These are phyloP conservation scores for Acer saccharum DNA, from an alignment of 345 rosid species.

Conservation along the genomic window DNA sequence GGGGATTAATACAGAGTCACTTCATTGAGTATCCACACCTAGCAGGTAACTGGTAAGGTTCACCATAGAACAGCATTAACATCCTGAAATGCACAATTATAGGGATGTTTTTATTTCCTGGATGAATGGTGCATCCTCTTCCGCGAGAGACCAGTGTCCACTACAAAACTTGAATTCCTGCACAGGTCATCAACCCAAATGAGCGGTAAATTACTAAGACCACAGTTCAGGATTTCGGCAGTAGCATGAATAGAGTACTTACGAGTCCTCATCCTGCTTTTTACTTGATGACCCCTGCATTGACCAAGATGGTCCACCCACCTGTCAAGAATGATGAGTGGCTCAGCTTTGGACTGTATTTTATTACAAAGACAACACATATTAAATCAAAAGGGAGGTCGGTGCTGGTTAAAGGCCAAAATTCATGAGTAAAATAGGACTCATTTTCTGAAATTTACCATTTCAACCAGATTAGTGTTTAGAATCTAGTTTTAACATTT, in stretches of 20 bases:
- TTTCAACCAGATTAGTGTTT: background rate
- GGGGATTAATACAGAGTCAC: conserved; percentile 13
- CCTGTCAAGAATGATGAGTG: conserved; percentile 42
- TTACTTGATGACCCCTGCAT: conserved; percentile 55
- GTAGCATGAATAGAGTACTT: conserved; percentile 26
- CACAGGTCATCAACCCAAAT: conserved; percentile 21
- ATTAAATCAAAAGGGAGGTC: background rate
- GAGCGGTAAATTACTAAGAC: background rate
- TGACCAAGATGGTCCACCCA: conserved; percentile 39
- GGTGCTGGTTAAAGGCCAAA: background rate
- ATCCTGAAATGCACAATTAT: background rate
- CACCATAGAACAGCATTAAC: background rate
- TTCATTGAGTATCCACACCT: conserved; percentile 22
- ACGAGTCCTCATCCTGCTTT: conserved; percentile 55
- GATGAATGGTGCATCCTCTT: conserved; percentile 45
- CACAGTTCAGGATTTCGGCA: background rate
- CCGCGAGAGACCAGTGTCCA: conserved; percentile 26
- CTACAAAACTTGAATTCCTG: conserved; percentile 40
- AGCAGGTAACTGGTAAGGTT: background rate
- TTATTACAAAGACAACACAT: background rate
- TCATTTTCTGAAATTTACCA: background rate
- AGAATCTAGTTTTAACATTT: conserved; percentile 1
- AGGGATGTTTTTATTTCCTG: conserved; percentile 20
- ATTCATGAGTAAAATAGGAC: background rate
- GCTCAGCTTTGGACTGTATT: background rate